Evolutionary conservation across 2,329 filamentous ascomycete genomes (phyloP).

Genomic region (Penicillium sp.): DNA sequence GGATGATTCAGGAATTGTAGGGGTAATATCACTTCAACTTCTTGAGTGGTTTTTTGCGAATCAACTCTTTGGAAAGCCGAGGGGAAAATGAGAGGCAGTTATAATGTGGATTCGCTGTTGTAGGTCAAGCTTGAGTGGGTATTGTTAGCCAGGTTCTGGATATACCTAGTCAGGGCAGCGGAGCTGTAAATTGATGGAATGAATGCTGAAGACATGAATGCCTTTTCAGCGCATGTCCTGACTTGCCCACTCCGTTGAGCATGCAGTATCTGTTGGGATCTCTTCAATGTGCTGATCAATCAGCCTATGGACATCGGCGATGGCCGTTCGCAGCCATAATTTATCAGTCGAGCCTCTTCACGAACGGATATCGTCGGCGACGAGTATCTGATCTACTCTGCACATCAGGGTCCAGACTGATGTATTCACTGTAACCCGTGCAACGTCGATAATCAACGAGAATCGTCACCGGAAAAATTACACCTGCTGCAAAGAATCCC

Average conservation of each 20-base stretch:
- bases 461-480: neutral
- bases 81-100: too few species aligned
- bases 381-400: slow-evolving; percentile 1
- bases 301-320: slow-evolving; percentile 1
- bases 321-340: slow-evolving; percentile 1
- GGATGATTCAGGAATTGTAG: too few species aligned
- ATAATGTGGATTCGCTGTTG: too few species aligned
- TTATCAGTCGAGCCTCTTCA: neutral
- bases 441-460: neutral
- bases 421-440: neutral
- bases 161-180: too few species aligned
- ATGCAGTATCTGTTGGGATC: neutral
- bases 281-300: neutral
- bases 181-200: neutral
- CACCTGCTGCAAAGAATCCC: neutral
- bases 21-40: too few species aligned
- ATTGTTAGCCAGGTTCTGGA: neutral
- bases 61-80: too few species aligned
- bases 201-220: neutral
- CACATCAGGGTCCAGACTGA: slow-evolving; percentile 6
- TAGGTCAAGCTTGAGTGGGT: neutral
- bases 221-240: neutral
- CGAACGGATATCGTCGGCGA: neutral
- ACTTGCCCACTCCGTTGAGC: neutral
- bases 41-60: too few species aligned